Conservation (phyloP, 345 rosid genomes). For the Salix arbutifolia region DNA sequence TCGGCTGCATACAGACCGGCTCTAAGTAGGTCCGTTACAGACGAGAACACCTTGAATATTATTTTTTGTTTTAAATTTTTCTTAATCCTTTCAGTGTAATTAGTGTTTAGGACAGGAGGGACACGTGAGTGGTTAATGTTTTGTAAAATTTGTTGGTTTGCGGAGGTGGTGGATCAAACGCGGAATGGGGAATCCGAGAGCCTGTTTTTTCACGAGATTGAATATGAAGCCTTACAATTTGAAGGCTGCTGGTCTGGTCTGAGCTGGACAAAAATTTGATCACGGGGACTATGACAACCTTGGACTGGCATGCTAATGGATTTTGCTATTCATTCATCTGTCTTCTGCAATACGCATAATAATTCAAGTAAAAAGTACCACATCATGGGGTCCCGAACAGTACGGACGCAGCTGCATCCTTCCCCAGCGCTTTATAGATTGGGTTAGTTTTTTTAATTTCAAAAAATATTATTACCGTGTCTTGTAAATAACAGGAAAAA, state of each 20-base stretch:
- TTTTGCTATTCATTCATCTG: background rate
- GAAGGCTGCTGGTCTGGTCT: background rate
- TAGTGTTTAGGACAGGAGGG: too few relatives aligned
- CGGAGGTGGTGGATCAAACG: background rate
- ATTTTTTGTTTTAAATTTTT: background rate
- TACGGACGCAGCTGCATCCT: too few relatives aligned
- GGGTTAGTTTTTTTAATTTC: too few relatives aligned
- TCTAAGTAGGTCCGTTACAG: background rate
- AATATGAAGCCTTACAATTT: background rate
- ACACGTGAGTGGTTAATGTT: background rate
- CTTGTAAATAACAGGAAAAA: too few relatives aligned
- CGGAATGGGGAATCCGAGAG: conserved; percentile 4
- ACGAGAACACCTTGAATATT: background rate
- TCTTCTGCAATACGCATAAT: background rate
- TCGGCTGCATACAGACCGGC: background rate
- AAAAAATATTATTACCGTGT: too few relatives aligned
- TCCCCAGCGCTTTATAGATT: too few relatives aligned
- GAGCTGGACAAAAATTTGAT: background rate
- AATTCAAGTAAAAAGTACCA: too few relatives aligned
- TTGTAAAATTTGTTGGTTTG: background rate
- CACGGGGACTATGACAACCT: background rate
- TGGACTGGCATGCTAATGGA: background rate
- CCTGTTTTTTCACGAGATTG: conserved; percentile 2
- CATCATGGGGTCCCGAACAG: too few relatives aligned
- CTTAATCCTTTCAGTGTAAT: background rate